These are phyloP conservation scores for Ophiostoma perfectum DNA, from an alignment of 2,329 filamentous ascomycete genomes.

Conservation along the genomic window DNA sequence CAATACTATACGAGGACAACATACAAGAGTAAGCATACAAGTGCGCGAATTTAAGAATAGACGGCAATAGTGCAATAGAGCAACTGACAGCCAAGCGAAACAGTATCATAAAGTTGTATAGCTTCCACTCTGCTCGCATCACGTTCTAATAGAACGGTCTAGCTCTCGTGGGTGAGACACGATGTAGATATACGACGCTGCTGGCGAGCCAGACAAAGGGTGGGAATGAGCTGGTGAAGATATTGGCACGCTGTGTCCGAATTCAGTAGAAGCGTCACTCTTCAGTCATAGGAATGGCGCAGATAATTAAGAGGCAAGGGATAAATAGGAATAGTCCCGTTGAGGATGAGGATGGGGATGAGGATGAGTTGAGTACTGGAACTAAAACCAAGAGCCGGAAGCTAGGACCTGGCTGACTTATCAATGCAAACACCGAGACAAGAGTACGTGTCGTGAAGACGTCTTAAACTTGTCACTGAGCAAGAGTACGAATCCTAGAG, in stretches of 20 bases:
- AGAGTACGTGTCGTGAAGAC: neutral
- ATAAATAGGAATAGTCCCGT: neutral
- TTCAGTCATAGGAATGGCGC: neutral
- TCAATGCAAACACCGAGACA: neutral
- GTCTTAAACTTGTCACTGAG: neutral
- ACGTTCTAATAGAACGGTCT: conserved; percentile 2
- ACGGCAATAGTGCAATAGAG: too few species aligned
- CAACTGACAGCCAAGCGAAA: too few species aligned
- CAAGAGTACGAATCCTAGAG: neutral
- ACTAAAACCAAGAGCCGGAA: neutral
- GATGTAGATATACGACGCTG: neutral
- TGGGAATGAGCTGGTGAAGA: neutral
- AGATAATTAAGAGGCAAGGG: neutral
- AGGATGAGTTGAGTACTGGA: neutral
- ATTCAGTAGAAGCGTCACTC: neutral
- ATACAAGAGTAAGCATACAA: too few species aligned
- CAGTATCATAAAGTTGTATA: neutral
- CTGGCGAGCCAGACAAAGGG: neutral
- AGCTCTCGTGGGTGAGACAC: neutral
- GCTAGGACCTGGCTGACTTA: neutral
- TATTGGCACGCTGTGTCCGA: neutral
- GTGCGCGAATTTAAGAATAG: too few species aligned
- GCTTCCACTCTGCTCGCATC: neutral
- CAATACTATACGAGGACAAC: too few species aligned
- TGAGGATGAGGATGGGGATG: neutral